Base-by-base conservation (phyloP, 345 rosid genomes). In the Camelina neglecta region DNA sequence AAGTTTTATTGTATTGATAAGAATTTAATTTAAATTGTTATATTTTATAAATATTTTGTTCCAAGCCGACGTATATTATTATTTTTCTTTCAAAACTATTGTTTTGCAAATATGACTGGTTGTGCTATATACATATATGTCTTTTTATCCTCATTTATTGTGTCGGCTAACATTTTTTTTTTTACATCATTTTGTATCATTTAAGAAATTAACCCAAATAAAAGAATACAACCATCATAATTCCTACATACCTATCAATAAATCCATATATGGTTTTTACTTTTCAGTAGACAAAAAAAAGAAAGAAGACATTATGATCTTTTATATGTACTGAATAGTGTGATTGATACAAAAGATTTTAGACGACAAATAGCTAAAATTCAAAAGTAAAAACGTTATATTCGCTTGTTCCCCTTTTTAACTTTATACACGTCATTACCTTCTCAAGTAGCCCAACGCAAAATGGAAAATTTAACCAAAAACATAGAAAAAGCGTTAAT, bases 351-450 rank as follows among this genome's bases (percentile, higher is more conserved):
- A 13, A 45, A 13, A 45, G 49, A 5, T 13, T 13, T 13, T 45
- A 59, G 8, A 29, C 1, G n/a, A 13, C 45, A 63, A 29, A 18
- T 11, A 44, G 11, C 2, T 13, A 45, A 45, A 45, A 44, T 44
- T 12, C 16, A 47, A 3, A 48, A 23, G 23, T 58, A 9, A 6
- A 18, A 75, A 75, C 79, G 60, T 66, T 59, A 75, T 75, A 75
- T 68, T 75, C 69, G 74, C 63, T 70, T 66, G 33, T 13, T 50
- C 0, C 5, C 79, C 31, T 75, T 61, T 61, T 20, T 29, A 61
- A 11, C 70, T 69, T 76, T 69, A 29, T 77, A 71, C 67, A 77
- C 72, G 75, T 70, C 80, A 68, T 62, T 44, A 47, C 49, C 24
- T 4, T 16, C 24, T 3, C 16, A 2, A 26, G 60, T 71, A 55